Base-by-base conservation (phyloP, 345 rosid genomes). In the Moricandia arvensis region DNA sequence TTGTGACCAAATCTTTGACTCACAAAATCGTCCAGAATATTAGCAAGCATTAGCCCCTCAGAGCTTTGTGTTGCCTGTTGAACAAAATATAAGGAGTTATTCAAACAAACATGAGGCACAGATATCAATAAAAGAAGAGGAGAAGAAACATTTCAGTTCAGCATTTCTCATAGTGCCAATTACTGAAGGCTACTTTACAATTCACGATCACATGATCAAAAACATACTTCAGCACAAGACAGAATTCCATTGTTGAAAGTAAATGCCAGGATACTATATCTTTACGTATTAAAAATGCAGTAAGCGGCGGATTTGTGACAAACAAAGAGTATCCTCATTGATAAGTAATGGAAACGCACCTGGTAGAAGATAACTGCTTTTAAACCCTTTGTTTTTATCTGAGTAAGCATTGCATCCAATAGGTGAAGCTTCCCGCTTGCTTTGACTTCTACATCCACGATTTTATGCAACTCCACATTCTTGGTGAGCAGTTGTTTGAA, bases 341-440 rank as follows among this genome's bases (percentile, higher is more conserved):
- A 61, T 62, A 69, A 13, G 49, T 69, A 16, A 26, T 63, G 69
- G 70, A 61, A 34, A 75, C 66, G 79, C 80, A 92, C 99, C 98
- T 95, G 97, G 82, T 90, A 92, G 80, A 92, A 85, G 76, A 95
- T 59, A 66, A 95, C 83, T 38, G 86, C 97, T 85, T 82, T 88
- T 54, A 83, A 76, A 78, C 85, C 83, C 45, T 41, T 87, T 27
- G 73, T 73, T 80, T 84, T 86, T 66, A 87, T 78, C 72, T 84
- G 90, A 47, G 26, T 71, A 38, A 95, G 98, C 90, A 95, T 84
- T 43, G 80, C 81, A 67, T 90, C 93, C 64, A 95, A 90, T 70
- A 90, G 85, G 63, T 83, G 85, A 68, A 92, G 86, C 80, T 95
- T 95, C 62, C 97, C 97, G 66, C 99, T 89, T 26, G 96, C 99